A percentile compares a stretch with the other conserved stretches of the same genome.
These are phyloP conservation scores for Malassezia vespertilionis DNA, from an alignment of 1,284 basidiomycete genomes.

Conservation along the genomic window DNA sequence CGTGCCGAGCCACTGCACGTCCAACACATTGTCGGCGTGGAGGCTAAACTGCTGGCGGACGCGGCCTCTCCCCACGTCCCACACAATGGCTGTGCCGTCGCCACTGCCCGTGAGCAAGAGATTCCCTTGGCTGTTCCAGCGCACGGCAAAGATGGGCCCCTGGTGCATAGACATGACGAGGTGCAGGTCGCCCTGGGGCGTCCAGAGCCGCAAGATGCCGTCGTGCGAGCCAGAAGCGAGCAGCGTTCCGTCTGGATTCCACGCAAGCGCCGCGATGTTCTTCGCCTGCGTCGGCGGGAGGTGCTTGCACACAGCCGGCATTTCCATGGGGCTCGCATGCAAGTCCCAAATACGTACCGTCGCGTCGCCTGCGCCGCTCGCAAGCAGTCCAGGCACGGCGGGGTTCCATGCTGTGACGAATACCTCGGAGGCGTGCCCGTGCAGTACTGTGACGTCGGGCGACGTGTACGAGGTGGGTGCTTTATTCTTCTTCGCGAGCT, in stretches of 20 bases:
- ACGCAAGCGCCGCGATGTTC: slow-evolving; percentile 43
- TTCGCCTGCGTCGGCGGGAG: slow-evolving; percentile 43
- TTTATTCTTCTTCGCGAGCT: slow-evolving; percentile 2
- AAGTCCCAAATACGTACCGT: slow-evolving; percentile 47
- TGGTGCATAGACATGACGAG: slow-evolving; percentile 48
- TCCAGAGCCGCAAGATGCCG: slow-evolving; percentile 46
- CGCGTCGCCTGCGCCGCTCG: slow-evolving; percentile 44
- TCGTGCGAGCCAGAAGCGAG: slow-evolving; percentile 46
- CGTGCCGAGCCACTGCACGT: slow-evolving; percentile 43
- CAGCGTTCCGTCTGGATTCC: slow-evolving; percentile 47
- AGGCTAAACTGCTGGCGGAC: slow-evolving; percentile 39
- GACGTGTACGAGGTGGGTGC: too few species aligned
- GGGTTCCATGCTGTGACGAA: slow-evolving; percentile 47
- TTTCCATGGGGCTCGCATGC: slow-evolving; percentile 18
- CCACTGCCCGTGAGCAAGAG: slow-evolving; percentile 41
- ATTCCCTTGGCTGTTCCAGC: slow-evolving; percentile 45
- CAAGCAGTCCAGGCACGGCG: slow-evolving; percentile 42
- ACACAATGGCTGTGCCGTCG: slow-evolving; percentile 45
- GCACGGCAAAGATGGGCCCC: slow-evolving; percentile 44
- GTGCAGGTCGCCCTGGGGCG: slow-evolving; percentile 45
- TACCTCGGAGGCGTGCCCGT: slow-evolving; percentile 41
- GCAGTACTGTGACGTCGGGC: slow-evolving; percentile 27
- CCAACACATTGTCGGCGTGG: slow-evolving; percentile 42
- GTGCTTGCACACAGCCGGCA: slow-evolving; percentile 44
- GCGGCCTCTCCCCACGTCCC: slow-evolving; percentile 45